Evolutionary conservation across 1,284 basidiomycete genomes (phyloP).

Genomic region (Takashimella tepidaria): DNA sequence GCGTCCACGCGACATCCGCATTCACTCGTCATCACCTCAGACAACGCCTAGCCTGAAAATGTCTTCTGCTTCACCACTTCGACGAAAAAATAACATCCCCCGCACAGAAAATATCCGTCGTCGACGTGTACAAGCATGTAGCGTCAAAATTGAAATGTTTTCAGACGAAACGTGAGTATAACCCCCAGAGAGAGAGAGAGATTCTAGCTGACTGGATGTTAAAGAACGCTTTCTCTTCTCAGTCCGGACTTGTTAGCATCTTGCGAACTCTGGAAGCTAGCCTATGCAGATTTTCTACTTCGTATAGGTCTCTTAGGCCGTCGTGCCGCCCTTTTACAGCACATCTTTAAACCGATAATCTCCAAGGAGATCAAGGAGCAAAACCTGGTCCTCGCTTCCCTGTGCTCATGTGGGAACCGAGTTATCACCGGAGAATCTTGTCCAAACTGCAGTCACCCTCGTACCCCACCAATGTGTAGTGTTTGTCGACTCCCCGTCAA

Average conservation of each 20-base stretch:
- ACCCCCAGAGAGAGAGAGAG: neutral
- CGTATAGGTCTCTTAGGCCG: constrained; percentile 64
- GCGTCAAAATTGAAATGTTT: constrained; percentile 24
- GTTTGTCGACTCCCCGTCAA: constrained; percentile 68
- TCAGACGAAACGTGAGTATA: constrained; percentile 24
- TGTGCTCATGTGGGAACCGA: constrained; percentile 13
- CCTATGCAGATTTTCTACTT: constrained; percentile 69
- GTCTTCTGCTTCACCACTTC: neutral
- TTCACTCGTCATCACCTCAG: constrained; percentile 1
- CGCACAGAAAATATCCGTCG: constrained; percentile 1
- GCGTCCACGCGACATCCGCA: neutral
- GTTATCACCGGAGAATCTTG: constrained; percentile 6
- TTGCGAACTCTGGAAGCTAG: constrained; percentile 46
- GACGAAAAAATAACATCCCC: neutral
- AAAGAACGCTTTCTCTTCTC: constrained; percentile 26
- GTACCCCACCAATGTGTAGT: constrained; percentile 9
- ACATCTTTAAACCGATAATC: constrained; percentile 39
- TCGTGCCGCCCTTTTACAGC: constrained; percentile 64
- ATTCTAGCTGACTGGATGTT: neutral
- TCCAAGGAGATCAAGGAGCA: neutral
- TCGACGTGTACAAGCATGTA: constrained; percentile 14
- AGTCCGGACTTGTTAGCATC: constrained; percentile 18
- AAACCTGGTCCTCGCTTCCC: constrained; percentile 2
- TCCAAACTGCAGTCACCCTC: neutral
- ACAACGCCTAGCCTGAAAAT: neutral